Conservation (phyloP, 1,284 basidiomycete genomes). For the Tremellales sp. region DNA sequence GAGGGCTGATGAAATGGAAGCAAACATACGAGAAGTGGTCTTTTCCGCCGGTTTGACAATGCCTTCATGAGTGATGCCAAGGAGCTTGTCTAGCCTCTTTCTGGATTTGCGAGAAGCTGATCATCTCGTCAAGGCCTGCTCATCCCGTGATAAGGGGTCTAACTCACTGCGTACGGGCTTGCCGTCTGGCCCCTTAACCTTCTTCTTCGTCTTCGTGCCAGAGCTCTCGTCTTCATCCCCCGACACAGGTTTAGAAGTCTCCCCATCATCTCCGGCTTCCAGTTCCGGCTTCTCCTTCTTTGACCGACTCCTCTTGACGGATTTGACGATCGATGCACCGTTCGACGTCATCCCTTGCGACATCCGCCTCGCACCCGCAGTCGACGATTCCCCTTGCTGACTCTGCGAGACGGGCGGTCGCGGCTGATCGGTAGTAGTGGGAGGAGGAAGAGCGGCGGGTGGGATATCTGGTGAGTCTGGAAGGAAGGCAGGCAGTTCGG, state of each 20-base stretch:
- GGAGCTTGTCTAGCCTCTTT: slow-evolving; percentile 14
- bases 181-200: slow-evolving; percentile 13
- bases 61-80: slow-evolving; percentile 12
- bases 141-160: not conserved
- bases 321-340: not conserved
- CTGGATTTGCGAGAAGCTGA: slow-evolving; percentile 9
- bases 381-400: slow-evolving; percentile 15
- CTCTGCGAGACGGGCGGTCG: not conserved
- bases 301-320: not conserved
- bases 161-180: slow-evolving; percentile 12
- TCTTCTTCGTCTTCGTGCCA: slow-evolving; percentile 14
- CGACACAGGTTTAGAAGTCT: too few species aligned
- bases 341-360: not conserved
- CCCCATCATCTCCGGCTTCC: slow-evolving; percentile 8
- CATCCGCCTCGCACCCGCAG: slow-evolving; percentile 7
- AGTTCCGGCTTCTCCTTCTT: not conserved
- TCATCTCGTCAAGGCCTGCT: not conserved
- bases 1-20: not conserved
- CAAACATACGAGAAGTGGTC: slow-evolving; percentile 18
- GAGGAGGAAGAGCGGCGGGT: not conserved
- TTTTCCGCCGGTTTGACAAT: slow-evolving; percentile 22
- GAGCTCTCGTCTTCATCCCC: too few species aligned
- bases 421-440: not conserved
- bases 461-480: not conserved
- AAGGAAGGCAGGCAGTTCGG: slow-evolving; percentile 21